Evolutionary conservation across 2,329 filamentous ascomycete species (phyloP).

Genomic region (Kalaharituber pfeilii): DNA sequence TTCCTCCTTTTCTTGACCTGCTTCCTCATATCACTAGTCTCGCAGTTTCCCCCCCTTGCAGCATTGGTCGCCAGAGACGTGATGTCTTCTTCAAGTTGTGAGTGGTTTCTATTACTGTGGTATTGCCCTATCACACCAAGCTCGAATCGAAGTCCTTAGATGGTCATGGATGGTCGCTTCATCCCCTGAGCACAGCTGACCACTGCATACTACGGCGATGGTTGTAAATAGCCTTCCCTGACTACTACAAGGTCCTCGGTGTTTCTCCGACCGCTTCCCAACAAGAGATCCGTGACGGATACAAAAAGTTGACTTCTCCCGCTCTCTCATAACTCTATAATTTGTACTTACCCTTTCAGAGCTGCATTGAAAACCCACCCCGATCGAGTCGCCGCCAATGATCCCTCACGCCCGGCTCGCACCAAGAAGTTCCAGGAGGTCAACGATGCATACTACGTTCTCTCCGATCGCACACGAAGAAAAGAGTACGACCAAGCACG

Average conservation of each 20-base stretch:
- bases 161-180: no score
- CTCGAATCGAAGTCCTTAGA: no score
- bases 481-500: constrained; percentile 66
- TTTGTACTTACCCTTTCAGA: constrained; percentile 32
- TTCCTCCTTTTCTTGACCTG: no score
- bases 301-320: constrained; percentile 50
- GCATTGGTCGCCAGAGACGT: no score
- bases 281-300: constrained; percentile 79
- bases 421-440: constrained; percentile 83
- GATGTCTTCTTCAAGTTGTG: no score
- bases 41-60: no score
- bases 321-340: background rate
- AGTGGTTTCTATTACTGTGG: no score
- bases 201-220: no score
- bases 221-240: background rate
- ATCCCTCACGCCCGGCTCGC: constrained; percentile 61
- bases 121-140: no score
- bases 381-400: constrained; percentile 69
- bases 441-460: constrained; percentile 83
- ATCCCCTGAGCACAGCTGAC: no score
- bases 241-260: constrained; percentile 47
- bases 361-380: constrained; percentile 85
- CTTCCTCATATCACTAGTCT: no score
- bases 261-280: constrained; percentile 55
- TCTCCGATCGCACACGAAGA: constrained; percentile 61